Percentiles rank a stretch among this genome's conserved stretches.
Conservation (phyloP, 306 rosid genomes). For the Purshia tridentata region DNA sequence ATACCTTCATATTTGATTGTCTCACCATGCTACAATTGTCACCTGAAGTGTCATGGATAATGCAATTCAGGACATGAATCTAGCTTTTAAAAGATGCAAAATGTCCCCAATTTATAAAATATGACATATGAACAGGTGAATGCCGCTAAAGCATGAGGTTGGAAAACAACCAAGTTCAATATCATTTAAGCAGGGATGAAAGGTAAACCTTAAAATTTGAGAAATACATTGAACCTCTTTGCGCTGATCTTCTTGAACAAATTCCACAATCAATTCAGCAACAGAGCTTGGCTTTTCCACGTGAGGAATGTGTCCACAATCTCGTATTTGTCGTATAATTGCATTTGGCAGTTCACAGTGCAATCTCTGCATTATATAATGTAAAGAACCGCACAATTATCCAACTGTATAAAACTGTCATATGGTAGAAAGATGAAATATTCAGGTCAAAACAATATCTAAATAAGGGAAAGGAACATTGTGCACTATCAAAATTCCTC, state of each 20-base stretch:
- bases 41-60: background rate
- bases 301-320: conserved; percentile 92
- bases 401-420: background rate
- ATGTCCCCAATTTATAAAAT: background rate
- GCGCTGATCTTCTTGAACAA: conserved; percentile 45
- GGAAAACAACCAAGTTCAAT: background rate
- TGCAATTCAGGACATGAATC: background rate
- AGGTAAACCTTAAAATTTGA: conserved; percentile 27
- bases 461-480: background rate
- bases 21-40: background rate
- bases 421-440: background rate
- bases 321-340: conserved; percentile 59
- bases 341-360: conserved; percentile 82
- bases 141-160: background rate
- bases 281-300: conserved; percentile 70
- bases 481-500: background rate
- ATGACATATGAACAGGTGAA: background rate
- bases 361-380: conserved; percentile 55
- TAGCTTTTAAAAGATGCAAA: background rate
- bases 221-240: conserved; percentile 33
- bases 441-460: background rate
- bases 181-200: background rate
- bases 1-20: background rate
- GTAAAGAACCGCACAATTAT: background rate
- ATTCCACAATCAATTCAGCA: conserved; percentile 57